These are phyloP conservation scores for Umbelopsis vinacea DNA, from an alignment of 192 early-diverging fungal species.

Conservation along the genomic window DNA sequence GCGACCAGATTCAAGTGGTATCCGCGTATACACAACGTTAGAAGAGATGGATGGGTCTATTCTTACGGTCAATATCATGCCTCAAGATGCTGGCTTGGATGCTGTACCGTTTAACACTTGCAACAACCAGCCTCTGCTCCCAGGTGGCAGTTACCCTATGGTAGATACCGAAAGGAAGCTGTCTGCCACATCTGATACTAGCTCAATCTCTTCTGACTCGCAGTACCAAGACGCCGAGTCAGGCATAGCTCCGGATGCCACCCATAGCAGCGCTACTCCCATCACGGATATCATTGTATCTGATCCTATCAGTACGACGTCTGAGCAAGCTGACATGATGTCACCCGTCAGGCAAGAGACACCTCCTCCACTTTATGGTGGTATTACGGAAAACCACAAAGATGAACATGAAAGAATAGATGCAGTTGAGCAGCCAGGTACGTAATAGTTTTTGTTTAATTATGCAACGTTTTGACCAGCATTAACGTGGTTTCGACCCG, in stretches of 20 bases:
- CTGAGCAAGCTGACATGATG: background rate
- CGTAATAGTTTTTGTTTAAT: too few relatives aligned
- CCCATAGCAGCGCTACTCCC: background rate
- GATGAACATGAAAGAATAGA: background rate
- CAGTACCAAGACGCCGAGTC: constrained; percentile 9
- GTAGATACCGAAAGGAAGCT: background rate
- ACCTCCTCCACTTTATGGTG: too few relatives aligned
- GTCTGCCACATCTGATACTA: background rate
- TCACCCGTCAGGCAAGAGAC: too few relatives aligned
- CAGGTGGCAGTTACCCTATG: background rate
- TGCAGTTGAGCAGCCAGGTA: background rate
- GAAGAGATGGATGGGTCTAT: constrained; percentile 25
- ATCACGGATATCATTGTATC: background rate
- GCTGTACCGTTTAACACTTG: background rate
- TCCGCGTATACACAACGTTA: constrained; percentile 45
- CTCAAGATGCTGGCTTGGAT: background rate
- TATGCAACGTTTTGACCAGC: background rate
- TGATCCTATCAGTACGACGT: background rate
- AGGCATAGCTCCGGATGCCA: background rate
- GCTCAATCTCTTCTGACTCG: background rate
- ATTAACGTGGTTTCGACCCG: background rate
- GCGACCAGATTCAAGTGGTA: constrained; percentile 43
- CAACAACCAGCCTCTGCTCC: background rate
- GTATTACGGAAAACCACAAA: too few relatives aligned
- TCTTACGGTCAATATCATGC: constrained; percentile 9